Conservation (phyloP, 163 green algal genomes). For the Chlorella variabilis region DNA sequence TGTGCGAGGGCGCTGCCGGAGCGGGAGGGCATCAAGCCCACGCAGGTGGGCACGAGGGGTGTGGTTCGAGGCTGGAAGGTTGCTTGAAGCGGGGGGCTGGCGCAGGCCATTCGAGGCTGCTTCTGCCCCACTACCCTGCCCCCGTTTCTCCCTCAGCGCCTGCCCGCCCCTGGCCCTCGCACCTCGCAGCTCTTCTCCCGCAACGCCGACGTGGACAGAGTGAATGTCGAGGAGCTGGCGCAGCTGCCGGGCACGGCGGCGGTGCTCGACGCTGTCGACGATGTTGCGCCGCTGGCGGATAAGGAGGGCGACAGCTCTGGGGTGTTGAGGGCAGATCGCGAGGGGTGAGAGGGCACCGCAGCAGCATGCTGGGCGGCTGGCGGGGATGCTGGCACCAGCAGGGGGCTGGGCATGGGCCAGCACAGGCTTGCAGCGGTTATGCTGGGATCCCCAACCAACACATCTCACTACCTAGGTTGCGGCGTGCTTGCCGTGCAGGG, state of each 20-base stretch:
- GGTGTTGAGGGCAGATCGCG: not conserved
- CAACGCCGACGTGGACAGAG: constrained; percentile 74
- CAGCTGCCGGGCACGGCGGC: not conserved
- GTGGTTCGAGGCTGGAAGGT: too few relatives aligned
- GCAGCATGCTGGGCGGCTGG: too few relatives aligned
- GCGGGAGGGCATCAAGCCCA: constrained; percentile 69
- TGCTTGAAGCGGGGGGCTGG: too few relatives aligned
- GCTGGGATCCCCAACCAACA: too few relatives aligned
- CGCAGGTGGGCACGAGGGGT: constrained; percentile 30
- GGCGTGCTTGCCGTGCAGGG: not conserved
- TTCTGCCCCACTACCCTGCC: not conserved
- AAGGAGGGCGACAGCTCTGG: too few relatives aligned
- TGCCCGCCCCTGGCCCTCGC: not conserved
- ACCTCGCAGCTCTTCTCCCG: constrained; percentile 53
- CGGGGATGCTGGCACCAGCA: too few relatives aligned
- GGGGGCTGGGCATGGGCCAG: too few relatives aligned
- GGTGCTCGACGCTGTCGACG: not conserved
- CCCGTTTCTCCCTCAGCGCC: not conserved
- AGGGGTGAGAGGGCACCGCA: not conserved
- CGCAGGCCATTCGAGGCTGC: too few relatives aligned
- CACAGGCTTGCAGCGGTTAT: too few relatives aligned
- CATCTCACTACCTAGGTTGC: too few relatives aligned
- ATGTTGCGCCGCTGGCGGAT: not conserved
- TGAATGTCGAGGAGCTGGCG: constrained; percentile 63
- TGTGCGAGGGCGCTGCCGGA: constrained; percentile 64